These are phyloP conservation scores for Boechera retrofracta DNA, from an alignment of 345 rosid genomes.

Conservation along the genomic window DNA sequence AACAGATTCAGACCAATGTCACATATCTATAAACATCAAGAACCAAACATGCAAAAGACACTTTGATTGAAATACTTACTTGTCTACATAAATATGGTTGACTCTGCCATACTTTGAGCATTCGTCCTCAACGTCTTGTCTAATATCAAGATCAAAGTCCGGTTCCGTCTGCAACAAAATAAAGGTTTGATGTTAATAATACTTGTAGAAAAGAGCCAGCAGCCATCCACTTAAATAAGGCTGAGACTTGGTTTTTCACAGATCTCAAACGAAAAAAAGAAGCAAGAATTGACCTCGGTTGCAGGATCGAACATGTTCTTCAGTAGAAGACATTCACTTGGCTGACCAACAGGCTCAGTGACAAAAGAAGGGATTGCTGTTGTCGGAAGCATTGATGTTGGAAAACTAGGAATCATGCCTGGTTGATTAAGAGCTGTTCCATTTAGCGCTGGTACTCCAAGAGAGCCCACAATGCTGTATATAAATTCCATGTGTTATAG, in stretches of 20 bases:
- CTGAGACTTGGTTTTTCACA: conserved; percentile 1
- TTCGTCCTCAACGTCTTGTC: conserved; percentile 82
- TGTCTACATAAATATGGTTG: conserved; percentile 81
- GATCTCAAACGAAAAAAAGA: neutral
- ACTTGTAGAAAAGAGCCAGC: neutral
- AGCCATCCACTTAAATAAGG: neutral
- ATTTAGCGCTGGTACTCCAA: conserved; percentile 71
- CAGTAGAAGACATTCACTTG: conserved; percentile 85
- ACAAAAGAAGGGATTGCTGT: conserved; percentile 56
- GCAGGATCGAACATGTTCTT: conserved; percentile 95
- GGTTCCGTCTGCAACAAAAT: conserved; percentile 69
- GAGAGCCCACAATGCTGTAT: conserved; percentile 66
- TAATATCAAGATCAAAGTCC: conserved; percentile 76
- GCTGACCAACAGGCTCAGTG: conserved; percentile 69
- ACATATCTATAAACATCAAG: neutral
- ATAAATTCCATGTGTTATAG: conserved; percentile 8
- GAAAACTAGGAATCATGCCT: conserved; percentile 54
- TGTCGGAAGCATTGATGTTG: conserved; percentile 60
- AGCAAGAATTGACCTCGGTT: conserved; percentile 63
- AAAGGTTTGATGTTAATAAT: conserved; percentile 16
- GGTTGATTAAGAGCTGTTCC: conserved; percentile 62
- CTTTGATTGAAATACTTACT: conserved; percentile 55
- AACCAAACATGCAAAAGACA: neutral
- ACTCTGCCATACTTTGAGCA: conserved; percentile 86
- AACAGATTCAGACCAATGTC: conserved; percentile 24